Evolutionary conservation across 2,329 filamentous ascomycete genomes (phyloP).

Genomic region (Nothopassalora personata): DNA sequence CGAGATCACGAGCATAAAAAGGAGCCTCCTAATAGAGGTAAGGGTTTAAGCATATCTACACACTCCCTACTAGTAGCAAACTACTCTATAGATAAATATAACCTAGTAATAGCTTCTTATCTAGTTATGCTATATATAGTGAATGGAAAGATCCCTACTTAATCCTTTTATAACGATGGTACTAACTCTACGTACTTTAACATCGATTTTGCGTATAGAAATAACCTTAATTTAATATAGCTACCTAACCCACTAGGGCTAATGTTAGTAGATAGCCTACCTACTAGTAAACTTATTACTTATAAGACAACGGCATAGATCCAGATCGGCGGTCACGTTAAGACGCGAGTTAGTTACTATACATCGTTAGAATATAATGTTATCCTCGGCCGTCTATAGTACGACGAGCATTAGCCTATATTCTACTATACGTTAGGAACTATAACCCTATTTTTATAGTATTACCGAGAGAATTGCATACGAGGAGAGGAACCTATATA

Average conservation of each 20-base stretch:
- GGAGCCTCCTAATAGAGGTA: too few species aligned
- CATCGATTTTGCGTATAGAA: neutral
- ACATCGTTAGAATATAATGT: neutral
- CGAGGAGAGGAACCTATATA: neutral
- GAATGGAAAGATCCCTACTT: too few species aligned
- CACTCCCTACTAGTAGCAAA: too few species aligned
- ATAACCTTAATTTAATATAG: neutral
- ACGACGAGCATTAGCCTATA: neutral
- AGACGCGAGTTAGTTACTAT: neutral
- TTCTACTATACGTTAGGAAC: too few species aligned
- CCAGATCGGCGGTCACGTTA: neutral
- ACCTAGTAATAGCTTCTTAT: too few species aligned
- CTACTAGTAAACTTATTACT: neutral
- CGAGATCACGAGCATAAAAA: too few species aligned
- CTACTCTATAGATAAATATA: too few species aligned
- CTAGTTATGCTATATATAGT: too few species aligned
- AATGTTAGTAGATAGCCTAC: neutral
- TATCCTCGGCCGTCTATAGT: neutral
- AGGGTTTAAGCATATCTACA: too few species aligned
- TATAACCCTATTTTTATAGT: neutral
- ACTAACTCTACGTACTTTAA: neutral
- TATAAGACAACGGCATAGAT: neutral
- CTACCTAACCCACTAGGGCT: neutral
- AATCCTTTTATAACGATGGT: neutral
- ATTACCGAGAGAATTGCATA: neutral